Percentiles rank a stretch among this genome's conserved stretches.
Evolutionary conservation across 768 basidiomycete species (phyloP).

Genomic region (Cubamyces lactineus): DNA sequence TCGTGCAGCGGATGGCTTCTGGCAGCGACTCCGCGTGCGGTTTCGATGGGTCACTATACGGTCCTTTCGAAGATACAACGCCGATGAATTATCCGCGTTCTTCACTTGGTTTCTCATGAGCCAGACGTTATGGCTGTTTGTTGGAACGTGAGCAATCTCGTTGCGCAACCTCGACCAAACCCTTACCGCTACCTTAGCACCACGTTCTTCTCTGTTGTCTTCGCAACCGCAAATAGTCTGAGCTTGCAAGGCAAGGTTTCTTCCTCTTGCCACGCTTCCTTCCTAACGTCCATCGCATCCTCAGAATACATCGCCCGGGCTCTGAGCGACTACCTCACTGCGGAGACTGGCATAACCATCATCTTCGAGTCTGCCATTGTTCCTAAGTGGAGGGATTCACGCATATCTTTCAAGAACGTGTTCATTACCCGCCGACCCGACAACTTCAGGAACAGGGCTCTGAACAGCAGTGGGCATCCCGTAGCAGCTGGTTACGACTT

Average conservation of each 20-base stretch:
- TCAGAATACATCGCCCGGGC: constrained; percentile 82
- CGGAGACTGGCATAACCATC: constrained; percentile 90
- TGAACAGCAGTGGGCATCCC: constrained; percentile 44
- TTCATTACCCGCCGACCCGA: constrained; percentile 83
- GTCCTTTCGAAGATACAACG: constrained; percentile 92
- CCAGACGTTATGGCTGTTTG: constrained; percentile 92
- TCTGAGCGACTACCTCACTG: constrained; percentile 91
- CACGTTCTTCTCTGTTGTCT: constrained; percentile 93
- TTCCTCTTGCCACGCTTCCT: neutral
- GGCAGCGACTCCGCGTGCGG: constrained; percentile 86
- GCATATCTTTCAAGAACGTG: constrained; percentile 96
- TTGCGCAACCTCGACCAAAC: neutral
- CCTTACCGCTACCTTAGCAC: constrained; percentile 53
- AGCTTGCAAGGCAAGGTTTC: constrained; percentile 69
- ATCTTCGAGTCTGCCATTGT: constrained; percentile 98
- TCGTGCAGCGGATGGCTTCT: constrained; percentile 84
- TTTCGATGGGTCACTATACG: constrained; percentile 98
- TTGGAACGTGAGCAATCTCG: constrained; percentile 76
- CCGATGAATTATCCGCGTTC: constrained; percentile 97
- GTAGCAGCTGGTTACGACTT: constrained; percentile 77
- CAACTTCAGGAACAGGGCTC: constrained; percentile 16
- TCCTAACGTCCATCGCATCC: neutral
- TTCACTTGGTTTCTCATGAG: constrained; percentile 95
- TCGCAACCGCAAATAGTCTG: constrained; percentile 87
- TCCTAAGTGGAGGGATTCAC: constrained; percentile 95